Evolutionary conservation across 345 rosid genomes (phyloP).

Genomic region (Angophora floribunda): DNA sequence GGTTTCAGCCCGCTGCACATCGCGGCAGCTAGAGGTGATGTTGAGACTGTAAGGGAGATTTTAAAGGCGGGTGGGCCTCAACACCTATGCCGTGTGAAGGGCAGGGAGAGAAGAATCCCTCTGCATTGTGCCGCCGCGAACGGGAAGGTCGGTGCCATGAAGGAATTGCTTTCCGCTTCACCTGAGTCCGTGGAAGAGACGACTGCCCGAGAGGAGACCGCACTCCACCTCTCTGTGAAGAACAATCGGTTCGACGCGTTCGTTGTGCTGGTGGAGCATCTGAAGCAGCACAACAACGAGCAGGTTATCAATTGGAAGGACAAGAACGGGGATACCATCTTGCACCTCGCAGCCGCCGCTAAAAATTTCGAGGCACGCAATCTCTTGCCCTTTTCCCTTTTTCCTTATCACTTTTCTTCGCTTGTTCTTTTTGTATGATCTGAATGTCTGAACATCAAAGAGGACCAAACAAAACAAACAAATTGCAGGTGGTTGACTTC

Average conservation of each 20-base stretch:
- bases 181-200: background rate
- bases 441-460: background rate
- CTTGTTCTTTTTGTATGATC: background rate
- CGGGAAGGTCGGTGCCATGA: background rate
- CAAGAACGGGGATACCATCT: background rate
- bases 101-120: background rate
- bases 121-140: background rate
- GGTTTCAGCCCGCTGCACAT: background rate
- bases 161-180: background rate
- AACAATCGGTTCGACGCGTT: background rate
- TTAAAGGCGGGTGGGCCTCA: background rate
- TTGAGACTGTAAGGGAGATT: background rate
- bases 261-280: background rate
- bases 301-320: background rate
- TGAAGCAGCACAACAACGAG: background rate
- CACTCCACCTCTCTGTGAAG: background rate
- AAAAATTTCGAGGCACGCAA: background rate
- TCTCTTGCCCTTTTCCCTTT: background rate
- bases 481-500: background rate
- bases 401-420: background rate
- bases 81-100: background rate
- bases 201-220: background rate
- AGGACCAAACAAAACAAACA: background rate
- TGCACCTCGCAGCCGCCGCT: background rate
- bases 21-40: background rate